Percentiles rank a stretch among this genome's conserved stretches.
phyloP scores from a whole-genome alignment of 805 yeast species.

The Saturnispora quitensis region DNA sequence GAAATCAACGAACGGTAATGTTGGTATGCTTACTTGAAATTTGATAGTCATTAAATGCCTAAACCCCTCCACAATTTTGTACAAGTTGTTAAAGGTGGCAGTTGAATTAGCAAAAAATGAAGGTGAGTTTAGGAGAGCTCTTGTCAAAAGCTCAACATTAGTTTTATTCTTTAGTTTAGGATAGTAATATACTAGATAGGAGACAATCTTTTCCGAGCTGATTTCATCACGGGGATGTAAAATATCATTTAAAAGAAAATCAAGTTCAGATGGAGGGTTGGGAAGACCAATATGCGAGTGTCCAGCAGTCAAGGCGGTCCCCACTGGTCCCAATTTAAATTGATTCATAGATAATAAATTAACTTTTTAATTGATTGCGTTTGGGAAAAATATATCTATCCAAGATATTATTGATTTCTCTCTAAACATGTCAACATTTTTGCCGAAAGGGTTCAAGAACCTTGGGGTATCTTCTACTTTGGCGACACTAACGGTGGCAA shows the following conservation, averaged over 20 bases:
- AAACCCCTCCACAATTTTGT: slow-evolving; percentile 39
- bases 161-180: slow-evolving; percentile 40
- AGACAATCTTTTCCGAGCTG: slow-evolving; percentile 26
- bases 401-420: neutral
- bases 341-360: neutral
- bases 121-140: slow-evolving; percentile 37
- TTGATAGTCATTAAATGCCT: slow-evolving; percentile 38
- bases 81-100: slow-evolving; percentile 25
- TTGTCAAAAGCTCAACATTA: slow-evolving; percentile 36
- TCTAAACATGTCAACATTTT: slow-evolving; percentile 19
- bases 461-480: slow-evolving; percentile 34
- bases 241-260: slow-evolving; percentile 37
- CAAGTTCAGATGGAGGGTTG: slow-evolving; percentile 33
- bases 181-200: slow-evolving; percentile 42
- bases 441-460: slow-evolving; percentile 26
- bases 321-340: neutral
- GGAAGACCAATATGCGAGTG: neutral
- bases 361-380: neutral
- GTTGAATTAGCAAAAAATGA: slow-evolving; percentile 22
- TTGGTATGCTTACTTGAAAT: slow-evolving; percentile 39
- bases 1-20: slow-evolving; percentile 35
- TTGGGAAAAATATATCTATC: neutral
- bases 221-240: slow-evolving; percentile 30
- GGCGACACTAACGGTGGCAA: slow-evolving; percentile 27
- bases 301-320: neutral